phyloP scores from a whole-genome alignment of 106 monocot species.

The Dioscorea dumetorum region DNA sequence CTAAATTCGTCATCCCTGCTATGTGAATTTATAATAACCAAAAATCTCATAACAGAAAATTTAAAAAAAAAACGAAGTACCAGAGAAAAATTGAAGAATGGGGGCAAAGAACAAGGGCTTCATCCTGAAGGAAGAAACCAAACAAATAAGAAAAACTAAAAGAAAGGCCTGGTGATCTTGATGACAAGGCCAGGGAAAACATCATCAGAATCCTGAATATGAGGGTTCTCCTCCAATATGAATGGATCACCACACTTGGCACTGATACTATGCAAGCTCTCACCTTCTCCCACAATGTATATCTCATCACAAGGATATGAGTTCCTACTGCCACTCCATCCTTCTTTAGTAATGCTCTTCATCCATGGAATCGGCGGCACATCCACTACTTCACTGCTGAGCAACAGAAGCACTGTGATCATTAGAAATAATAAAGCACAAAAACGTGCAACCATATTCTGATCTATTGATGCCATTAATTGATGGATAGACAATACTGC shows the following conservation, averaged over 20 bases:
- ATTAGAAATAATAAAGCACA: background rate
- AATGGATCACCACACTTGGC: constrained; percentile 6
- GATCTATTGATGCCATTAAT: too few relatives aligned
- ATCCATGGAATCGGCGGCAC: background rate
- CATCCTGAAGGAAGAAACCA: too few relatives aligned
- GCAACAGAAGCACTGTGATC: background rate
- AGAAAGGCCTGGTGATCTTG: background rate
- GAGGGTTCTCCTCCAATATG: constrained; percentile 4
- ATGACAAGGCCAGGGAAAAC: constrained; percentile 4
- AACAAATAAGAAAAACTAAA: too few relatives aligned
- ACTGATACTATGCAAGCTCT: constrained; percentile 1
- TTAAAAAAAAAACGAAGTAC: too few relatives aligned
- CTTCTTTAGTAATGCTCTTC: too few relatives aligned
- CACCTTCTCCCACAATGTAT: constrained; percentile 1
- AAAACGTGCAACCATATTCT: background rate
- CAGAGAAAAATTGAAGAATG: too few relatives aligned
- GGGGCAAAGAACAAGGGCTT: too few relatives aligned
- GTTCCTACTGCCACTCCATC: too few relatives aligned
- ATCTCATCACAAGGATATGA: constrained; percentile 1
- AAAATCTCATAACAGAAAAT: too few relatives aligned
- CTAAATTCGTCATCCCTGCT: too few relatives aligned
- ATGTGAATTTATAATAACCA: too few relatives aligned
- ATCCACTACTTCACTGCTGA: background rate
- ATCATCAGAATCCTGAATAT: constrained; percentile 5
- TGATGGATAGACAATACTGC: too few relatives aligned